Evolutionary conservation across 768 basidiomycete genomes (phyloP), one percentile per base, ranked within the genome.

Genomic region (Russula olivacea): DNA sequence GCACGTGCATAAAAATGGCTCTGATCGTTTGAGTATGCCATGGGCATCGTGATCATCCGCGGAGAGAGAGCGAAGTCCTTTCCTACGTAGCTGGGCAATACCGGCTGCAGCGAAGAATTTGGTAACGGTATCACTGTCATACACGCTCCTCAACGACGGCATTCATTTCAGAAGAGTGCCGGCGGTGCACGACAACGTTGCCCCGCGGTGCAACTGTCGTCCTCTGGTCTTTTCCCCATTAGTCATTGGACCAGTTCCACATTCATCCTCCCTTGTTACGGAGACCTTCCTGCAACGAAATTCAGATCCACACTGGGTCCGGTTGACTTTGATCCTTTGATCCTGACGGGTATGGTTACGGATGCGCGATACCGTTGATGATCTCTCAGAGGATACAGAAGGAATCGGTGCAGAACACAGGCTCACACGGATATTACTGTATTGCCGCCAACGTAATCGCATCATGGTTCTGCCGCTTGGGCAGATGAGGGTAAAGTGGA

Each of bases 381-480:
- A 80, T 86, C 66, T 82, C 84, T 43, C 83, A 79, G 17, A 19
- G 43, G 43, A 10, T n/a, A 11, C n/a, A n/a, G 87, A 87, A 87
- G 86, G 30, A 51, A 61, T 50, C 17, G 21, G 36, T 4, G 17
- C 36, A 38, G 38, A 38, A 14, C 12, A 40, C 38, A 40, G 38
- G 38, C 38, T 40, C 38, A 58, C 21, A 23, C 21, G 30, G 48
- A 30, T 10, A 21, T 40, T 40, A 40, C 38, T 40, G 38, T 17
- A 25, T 48, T 34, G 14, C 32, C 11, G 14, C 34, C 57, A 28
- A 59, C 58, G 49, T 59, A 51, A 50, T 51, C 10, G 49, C 15
- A 21, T 40, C 14, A 48, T n/a, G 32, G 14, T 48, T 47, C 56
- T 36, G 34, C 56, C 19, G 23, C 15, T 28, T 21, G 36, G 48